phyloP scores from a whole-genome alignment of 2,329 filamentous ascomycete genomes.

The Fusarium devonianum region DNA sequence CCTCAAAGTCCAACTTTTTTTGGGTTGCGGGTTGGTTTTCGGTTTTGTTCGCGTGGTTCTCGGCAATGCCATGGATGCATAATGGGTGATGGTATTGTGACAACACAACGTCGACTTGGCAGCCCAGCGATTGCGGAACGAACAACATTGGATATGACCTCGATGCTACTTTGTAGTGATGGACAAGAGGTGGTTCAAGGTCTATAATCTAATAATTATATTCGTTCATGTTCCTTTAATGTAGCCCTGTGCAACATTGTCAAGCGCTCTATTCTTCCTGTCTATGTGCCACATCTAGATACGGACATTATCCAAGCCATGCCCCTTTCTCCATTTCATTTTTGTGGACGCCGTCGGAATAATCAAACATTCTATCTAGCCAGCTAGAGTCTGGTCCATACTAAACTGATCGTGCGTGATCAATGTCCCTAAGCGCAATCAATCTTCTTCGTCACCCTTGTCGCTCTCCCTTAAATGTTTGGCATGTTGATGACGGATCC shows the following conservation, averaged over 20 bases:
- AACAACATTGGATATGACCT: constrained; percentile 19
- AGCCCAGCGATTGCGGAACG: constrained; percentile 13
- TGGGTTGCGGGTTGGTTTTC: constrained; percentile 24
- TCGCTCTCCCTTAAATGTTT: constrained; percentile 49
- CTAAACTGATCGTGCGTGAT: background rate
- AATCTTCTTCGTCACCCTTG: constrained; percentile 51
- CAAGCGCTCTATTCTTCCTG: constrained; percentile 9
- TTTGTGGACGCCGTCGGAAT: constrained; percentile 16
- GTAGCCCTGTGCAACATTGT: background rate
- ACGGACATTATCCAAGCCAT: background rate
- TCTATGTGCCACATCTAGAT: background rate
- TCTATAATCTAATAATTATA: constrained; percentile 31
- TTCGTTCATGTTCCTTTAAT: constrained; percentile 8
- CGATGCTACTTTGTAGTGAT: constrained; percentile 9
- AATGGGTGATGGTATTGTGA: constrained; percentile 28
- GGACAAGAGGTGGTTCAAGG: constrained; percentile 20
- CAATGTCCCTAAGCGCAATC: too few species aligned
- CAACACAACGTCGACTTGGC: constrained; percentile 10
- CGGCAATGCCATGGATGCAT: constrained; percentile 18
- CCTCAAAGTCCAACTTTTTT: constrained; percentile 5
- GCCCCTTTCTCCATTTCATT: constrained; percentile 1
- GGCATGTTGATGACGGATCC: constrained; percentile 66
- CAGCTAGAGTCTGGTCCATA: background rate
- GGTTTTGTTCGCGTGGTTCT: constrained; percentile 12
- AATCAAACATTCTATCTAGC: background rate